A percentile compares a stretch with the other conserved stretches of the same genome.
Evolutionary conservation across 2,329 filamentous ascomycete species (phyloP).

Genomic region (Pseudogymnoascus sp.): DNA sequence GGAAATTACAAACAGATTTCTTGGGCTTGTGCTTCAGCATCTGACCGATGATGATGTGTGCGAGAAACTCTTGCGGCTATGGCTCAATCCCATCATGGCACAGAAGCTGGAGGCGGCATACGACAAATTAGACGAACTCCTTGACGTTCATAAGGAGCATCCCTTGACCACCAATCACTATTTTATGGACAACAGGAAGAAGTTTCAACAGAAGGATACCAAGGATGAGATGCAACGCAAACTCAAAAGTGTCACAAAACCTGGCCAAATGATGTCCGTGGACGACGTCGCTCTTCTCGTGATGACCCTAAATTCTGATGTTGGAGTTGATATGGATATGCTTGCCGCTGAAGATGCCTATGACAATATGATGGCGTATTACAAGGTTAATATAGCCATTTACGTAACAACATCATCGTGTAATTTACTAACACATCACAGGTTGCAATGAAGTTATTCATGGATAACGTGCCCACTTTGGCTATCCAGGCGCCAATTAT

Average conservation of each 20-base stretch:
- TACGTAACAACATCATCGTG: neutral
- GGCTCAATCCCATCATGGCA: conserved; percentile 14
- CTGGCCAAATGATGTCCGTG: conserved; percentile 4
- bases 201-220: conserved; percentile 9
- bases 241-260: neutral
- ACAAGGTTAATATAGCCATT: conserved; percentile 15
- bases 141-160: conserved; percentile 18
- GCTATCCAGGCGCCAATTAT: conserved; percentile 19
- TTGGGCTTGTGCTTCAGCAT: conserved; percentile 14
- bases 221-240: conserved; percentile 3
- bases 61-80: conserved; percentile 12
- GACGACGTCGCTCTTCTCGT: conserved; percentile 11
- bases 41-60: conserved; percentile 9
- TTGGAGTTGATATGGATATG: conserved; percentile 14
- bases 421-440: conserved; percentile 12
- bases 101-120: conserved; percentile 14
- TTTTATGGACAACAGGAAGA: conserved; percentile 14
- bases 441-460: conserved; percentile 20
- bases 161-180: conserved; percentile 16
- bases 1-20: conserved; percentile 13
- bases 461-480: conserved; percentile 20
- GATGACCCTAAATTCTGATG: neutral
- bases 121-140: conserved; percentile 16
- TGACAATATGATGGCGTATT: conserved; percentile 20
- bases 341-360: conserved; percentile 16